Evolutionary conservation across 345 rosid genomes (phyloP).

Genomic region (Salix suchowensis): DNA sequence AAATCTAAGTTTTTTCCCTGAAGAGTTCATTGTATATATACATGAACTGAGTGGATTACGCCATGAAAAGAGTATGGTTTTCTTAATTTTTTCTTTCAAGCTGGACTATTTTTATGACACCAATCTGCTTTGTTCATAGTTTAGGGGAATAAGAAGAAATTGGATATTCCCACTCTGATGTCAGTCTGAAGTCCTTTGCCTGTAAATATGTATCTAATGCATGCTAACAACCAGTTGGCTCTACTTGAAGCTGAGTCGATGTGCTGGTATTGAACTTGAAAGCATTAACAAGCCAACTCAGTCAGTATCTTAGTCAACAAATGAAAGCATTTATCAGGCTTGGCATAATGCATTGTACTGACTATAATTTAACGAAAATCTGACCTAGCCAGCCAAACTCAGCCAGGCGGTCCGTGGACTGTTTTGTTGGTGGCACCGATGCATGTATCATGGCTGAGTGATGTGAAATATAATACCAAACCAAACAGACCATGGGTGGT

Average conservation of each 20-base stretch:
- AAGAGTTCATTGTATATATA: no score
- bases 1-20: no score
- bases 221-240: neutral
- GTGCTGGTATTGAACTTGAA: neutral
- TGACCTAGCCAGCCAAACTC: neutral
- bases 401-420: neutral
- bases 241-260: neutral
- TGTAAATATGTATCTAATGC: neutral
- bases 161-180: neutral
- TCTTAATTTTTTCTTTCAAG: neutral
- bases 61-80: neutral
- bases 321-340: neutral
- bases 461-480: no score
- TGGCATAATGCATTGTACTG: neutral
- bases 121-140: neutral
- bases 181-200: neutral
- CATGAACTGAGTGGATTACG: neutral
- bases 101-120: neutral
- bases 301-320: neutral
- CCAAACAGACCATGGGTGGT: no score
- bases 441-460: no score
- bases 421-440: no score
- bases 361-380: neutral
- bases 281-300: neutral
- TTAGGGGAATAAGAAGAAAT: neutral